Base-by-base conservation (phyloP, 768 basidiomycete genomes). In the Tulasnella sp. region DNA sequence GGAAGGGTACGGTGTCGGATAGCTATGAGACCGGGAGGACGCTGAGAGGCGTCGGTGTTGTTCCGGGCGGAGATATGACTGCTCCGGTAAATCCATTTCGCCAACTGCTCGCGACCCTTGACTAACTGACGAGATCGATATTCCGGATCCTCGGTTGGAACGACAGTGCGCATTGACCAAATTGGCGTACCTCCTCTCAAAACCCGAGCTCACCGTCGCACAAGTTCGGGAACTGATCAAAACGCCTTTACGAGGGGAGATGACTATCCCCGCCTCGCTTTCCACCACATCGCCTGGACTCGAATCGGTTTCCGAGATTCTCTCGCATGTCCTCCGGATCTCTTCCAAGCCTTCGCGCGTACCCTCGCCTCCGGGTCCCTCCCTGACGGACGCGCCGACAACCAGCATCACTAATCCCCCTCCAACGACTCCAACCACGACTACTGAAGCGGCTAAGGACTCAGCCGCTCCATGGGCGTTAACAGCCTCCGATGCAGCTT, bases 11-110 rank as follows among this genome's bases (percentile, higher is more conserved):
- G 4, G 95, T 98, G 9, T 90, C 89, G 9, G 88, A 90, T 76
- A 88, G 89, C 17, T 95, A 95, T 76, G 88, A 91, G 80, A 90
- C 90, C 14, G 92, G 91, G 4, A 83, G 89, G 75, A 85, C 86
- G 2, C 82, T 95, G 26, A 81, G 88, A 39, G 84, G 87, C 63
- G 84, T 82, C n/a, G 94, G 94, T 0, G 89, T 95, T 22, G 86
- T 95, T 14, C 85, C 91, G 0, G 94, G 94, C 6, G 87, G 87
- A 34, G 95, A 97, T 79, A 95, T 96, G 94, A 97, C 95, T 1
- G 92, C 94, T n/a, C 94, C 96, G 86, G 92, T 92, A 73, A 42
- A 34, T n/a, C 17, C 44, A 9, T 62, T 34, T 69, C 42, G 16
- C 5, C 16, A n/a, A 9, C 47, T 47, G 7, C 4, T 67, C 36